Evolutionary conservation across 2,329 filamentous ascomycete species (phyloP), one percentile per base, ranked within the genome.

Genomic region (Gyromitra esculenta): DNA sequence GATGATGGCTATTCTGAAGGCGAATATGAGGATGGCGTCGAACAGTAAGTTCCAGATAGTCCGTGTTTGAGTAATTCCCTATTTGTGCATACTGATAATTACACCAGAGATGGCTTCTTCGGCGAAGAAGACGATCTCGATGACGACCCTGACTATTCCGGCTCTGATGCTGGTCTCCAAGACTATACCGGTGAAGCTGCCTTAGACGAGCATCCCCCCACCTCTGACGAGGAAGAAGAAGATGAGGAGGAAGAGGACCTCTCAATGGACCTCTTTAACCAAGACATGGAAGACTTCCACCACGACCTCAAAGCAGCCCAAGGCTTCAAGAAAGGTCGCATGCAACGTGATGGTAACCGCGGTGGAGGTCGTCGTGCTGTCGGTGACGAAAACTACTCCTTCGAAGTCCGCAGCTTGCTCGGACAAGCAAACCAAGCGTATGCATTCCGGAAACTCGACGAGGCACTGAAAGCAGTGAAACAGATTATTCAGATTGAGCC

Each of bases 401-500:
- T 78, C 52, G 90, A 93, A 79, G 92, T 94, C 82, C 92, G 91
- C 80, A 85, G 88, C 52, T 86, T 90, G 54, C 86, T 94, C 63
- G 87, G 88, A 60, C 86, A 88, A 81, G 92, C 92, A 1, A 92
- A 90, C 75, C 86, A 90, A 76, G 88, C 89, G 3, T 94, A 90
- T 81, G 86, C 93, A 75, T 85, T 87, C 8, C 86, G 87, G 35
- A 86, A 90, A 21, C 89, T 90, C 78, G 86, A 88, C 4, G 85
- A 86, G 52, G 90, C 91, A 4, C 84, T 89, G 45, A 86, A 87
- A 15, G 84, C 88, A 25, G 87, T 89, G 7, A 86, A 87, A 52
- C 89, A 91, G 80, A 87, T 91, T 73, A 90, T 91, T 80, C 87
- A 89, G 65, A 89, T 91, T 81, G 91, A 91, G 78, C 89, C 88